phyloP scores from a whole-genome alignment of 208 protist species.

The Crithidia bombi region DNA sequence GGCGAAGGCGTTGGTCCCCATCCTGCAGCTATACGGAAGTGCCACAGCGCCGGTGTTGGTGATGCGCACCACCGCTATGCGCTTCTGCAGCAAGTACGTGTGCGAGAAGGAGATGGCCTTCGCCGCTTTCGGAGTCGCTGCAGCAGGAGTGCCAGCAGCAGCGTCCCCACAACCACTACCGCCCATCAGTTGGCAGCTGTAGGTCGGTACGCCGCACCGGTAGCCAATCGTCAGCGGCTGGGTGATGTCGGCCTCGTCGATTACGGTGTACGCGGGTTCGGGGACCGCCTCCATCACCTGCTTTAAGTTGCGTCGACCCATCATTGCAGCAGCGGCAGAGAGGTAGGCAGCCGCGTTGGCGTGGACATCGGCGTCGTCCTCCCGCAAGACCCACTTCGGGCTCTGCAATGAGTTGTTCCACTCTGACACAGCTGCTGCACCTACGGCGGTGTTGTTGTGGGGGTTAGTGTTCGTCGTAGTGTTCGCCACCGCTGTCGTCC shows the following conservation, averaged over 20 bases:
- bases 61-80: conserved; percentile 76
- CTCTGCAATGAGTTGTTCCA: conserved; percentile 78
- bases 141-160: not conserved
- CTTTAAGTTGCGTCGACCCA: conserved; percentile 62
- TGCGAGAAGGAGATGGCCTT: conserved; percentile 74
- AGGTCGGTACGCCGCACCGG: conserved; percentile 70
- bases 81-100: conserved; percentile 96
- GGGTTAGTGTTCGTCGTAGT: not conserved
- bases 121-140: conserved; percentile 4
- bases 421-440: conserved; percentile 20
- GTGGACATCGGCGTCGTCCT: conserved; percentile 29
- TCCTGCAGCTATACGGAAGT: conserved; percentile 70
- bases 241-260: conserved; percentile 35
- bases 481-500: not conserved
- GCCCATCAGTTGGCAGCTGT: conserved; percentile 37
- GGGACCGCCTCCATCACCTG: conserved; percentile 79
- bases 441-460: too few species aligned
- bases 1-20: conserved; percentile 6
- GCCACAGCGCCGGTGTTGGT: conserved; percentile 86
- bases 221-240: conserved; percentile 75
- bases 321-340: conserved; percentile 25
- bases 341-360: conserved; percentile 21
- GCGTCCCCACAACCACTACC: not conserved
- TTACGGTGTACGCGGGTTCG: conserved; percentile 64
- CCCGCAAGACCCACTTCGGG: conserved; percentile 63